Conservation (phyloP, 1,284 basidiomycete genomes). For the Earliella scabrosa region DNA sequence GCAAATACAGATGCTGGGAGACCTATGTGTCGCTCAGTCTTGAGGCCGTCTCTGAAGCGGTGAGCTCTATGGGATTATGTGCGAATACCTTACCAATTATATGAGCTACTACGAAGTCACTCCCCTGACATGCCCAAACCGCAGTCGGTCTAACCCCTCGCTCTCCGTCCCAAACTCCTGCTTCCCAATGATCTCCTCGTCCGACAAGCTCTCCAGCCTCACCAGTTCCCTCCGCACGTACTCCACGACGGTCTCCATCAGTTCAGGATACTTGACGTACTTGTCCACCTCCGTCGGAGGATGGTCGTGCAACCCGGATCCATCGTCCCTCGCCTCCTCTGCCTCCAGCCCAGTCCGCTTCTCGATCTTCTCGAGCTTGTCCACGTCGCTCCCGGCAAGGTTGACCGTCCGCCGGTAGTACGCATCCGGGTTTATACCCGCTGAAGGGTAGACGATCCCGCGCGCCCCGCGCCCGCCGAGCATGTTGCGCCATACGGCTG, state of each 20-base stretch:
- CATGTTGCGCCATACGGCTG: slow-evolving; percentile 91
- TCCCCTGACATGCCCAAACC: slow-evolving; percentile 31
- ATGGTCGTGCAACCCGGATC: slow-evolving; percentile 76
- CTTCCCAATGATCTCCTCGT: slow-evolving; percentile 63
- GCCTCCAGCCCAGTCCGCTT: slow-evolving; percentile 43
- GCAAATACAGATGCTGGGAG: too few relatives aligned
- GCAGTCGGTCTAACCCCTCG: slow-evolving; percentile 29
- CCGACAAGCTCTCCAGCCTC: slow-evolving; percentile 73
- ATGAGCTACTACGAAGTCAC: too few relatives aligned
- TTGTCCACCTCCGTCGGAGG: slow-evolving; percentile 60
- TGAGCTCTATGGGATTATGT: too few relatives aligned
- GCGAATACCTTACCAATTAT: too few relatives aligned
- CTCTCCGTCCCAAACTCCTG: slow-evolving; percentile 31
- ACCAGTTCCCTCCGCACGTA: slow-evolving; percentile 82
- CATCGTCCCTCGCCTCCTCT: slow-evolving; percentile 66
- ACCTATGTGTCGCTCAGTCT: too few relatives aligned
- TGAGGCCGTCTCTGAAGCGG: too few relatives aligned
- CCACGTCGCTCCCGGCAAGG: slow-evolving; percentile 63
- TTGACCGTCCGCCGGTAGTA: slow-evolving; percentile 67
- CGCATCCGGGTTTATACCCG: slow-evolving; percentile 16
- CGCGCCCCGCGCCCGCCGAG: slow-evolving; percentile 79
- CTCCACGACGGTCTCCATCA: slow-evolving; percentile 76
- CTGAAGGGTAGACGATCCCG: slow-evolving; percentile 55
- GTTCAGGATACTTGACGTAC: slow-evolving; percentile 77
- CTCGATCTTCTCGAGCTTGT: slow-evolving; percentile 60